Conservation (phyloP, 108 stramenopile genomes). For the Stephanodiscus triporus region DNA sequence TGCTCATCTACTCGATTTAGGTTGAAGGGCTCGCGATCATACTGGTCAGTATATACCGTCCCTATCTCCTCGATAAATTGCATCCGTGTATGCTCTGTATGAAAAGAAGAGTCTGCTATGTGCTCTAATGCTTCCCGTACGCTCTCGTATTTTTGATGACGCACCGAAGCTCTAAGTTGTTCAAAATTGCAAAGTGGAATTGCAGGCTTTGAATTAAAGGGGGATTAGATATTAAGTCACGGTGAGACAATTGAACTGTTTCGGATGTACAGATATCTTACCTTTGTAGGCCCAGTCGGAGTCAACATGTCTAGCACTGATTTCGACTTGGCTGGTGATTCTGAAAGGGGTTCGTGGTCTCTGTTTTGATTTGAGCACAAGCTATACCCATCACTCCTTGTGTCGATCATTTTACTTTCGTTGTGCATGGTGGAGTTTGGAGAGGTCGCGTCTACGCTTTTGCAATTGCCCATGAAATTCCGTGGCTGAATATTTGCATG, state of each 20-base stretch:
- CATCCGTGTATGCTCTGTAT: constrained; percentile 52
- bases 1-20: constrained; percentile 80
- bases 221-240: neutral
- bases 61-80: constrained; percentile 72
- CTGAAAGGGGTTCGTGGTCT: constrained; percentile 8
- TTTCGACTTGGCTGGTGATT: constrained; percentile 26
- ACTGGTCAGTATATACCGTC: constrained; percentile 70
- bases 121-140: constrained; percentile 70
- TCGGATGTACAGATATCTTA: constrained; percentile 8
- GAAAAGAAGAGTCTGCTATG: constrained; percentile 62
- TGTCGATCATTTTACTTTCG: neutral
- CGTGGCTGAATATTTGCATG: constrained; percentile 2
- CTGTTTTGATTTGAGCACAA: constrained; percentile 6
- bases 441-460: constrained; percentile 5
- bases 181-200: constrained; percentile 42
- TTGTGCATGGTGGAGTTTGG: constrained; percentile 24
- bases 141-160: constrained; percentile 71
- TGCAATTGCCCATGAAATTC: constrained; percentile 8
- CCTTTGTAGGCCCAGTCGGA: constrained; percentile 34
- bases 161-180: constrained; percentile 51
- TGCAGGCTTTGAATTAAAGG: constrained; percentile 17
- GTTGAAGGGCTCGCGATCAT: constrained; percentile 71
- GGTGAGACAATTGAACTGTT: constrained; percentile 1
- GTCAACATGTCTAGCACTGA: constrained; percentile 51
- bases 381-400: constrained; percentile 7